Evolutionary conservation across 768 basidiomycete genomes (phyloP).

Genomic region (Suillus variegatus): DNA sequence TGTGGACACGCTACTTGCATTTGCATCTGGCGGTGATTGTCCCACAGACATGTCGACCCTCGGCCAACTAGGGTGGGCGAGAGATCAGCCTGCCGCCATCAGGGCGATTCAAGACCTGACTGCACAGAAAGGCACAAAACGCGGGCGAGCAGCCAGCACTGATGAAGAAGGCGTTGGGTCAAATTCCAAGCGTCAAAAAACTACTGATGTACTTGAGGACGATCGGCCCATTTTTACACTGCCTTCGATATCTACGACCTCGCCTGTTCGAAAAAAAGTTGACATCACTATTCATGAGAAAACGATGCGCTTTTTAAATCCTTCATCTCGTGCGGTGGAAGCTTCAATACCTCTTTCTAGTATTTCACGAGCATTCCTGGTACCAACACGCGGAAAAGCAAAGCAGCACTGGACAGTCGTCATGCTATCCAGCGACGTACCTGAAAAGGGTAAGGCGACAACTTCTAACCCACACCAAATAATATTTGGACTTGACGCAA

Average conservation of each 20-base stretch:
- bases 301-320: constrained; percentile 54
- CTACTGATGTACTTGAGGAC: constrained; percentile 21
- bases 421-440: constrained; percentile 56
- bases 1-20: constrained; percentile 30
- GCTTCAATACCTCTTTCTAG: constrained; percentile 48
- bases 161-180: constrained; percentile 8
- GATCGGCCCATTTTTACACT: constrained; percentile 58
- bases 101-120: constrained; percentile 21
- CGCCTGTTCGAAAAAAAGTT: constrained; percentile 76
- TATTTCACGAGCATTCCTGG: constrained; percentile 63
- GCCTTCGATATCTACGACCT: constrained; percentile 65
- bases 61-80: constrained; percentile 24
- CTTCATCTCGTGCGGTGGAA: constrained; percentile 50
- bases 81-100: constrained; percentile 23
- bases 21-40: constrained; percentile 31
- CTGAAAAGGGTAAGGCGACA: constrained; percentile 44
- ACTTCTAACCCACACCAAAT: constrained; percentile 49
- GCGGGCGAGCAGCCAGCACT: constrained; percentile 21
- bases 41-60: constrained; percentile 17
- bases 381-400: constrained; percentile 73
- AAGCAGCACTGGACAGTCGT: constrained; percentile 76
- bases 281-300: constrained; percentile 58
- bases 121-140: constrained; percentile 20
- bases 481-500: constrained; percentile 72
- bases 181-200: constrained; percentile 23